These are phyloP conservation scores for Colletotrichum filicis DNA, from an alignment of 2,329 filamentous ascomycete species.

Conservation along the genomic window DNA sequence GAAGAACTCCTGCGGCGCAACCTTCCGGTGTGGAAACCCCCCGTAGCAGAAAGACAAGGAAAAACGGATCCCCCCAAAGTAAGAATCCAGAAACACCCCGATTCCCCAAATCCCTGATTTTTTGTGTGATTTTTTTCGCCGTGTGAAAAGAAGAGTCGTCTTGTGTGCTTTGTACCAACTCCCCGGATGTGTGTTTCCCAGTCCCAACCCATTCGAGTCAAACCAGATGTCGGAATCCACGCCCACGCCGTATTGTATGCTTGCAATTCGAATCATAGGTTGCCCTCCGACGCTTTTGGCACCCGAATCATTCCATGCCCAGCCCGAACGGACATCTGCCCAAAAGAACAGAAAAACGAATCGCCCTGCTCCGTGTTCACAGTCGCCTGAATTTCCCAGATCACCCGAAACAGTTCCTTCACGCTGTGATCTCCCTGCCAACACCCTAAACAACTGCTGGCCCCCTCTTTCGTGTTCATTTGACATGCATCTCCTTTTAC, in stretches of 20 bases:
- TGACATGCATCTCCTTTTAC: constrained; percentile 32
- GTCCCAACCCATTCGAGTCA: constrained; percentile 33
- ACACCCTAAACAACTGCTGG: constrained; percentile 15
- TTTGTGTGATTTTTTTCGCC: constrained; percentile 33
- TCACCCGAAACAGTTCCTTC: constrained; percentile 27
- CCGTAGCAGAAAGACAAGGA: not conserved
- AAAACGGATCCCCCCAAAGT: not conserved
- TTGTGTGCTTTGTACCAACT: constrained; percentile 27
- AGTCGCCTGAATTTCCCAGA: constrained; percentile 24
- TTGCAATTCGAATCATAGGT: constrained; percentile 33
- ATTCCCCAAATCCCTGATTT: constrained; percentile 28
- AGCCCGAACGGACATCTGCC: constrained; percentile 25
- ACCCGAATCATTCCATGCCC: constrained; percentile 24
- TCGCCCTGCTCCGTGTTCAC: constrained; percentile 32
- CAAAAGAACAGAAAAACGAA: constrained; percentile 4
- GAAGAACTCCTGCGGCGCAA: constrained; percentile 24
- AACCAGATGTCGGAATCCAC: constrained; percentile 32
- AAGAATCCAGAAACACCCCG: constrained; percentile 27
- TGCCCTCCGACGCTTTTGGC: constrained; percentile 34
- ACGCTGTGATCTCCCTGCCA: constrained; percentile 22
- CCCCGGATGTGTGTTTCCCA: constrained; percentile 34
- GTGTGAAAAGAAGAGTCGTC: constrained; percentile 25
- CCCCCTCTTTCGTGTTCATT: constrained; percentile 23
- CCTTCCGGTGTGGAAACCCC: constrained; percentile 1
- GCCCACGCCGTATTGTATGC: constrained; percentile 35